Evolutionary conservation across 2,329 filamentous ascomycete genomes (phyloP).

Genomic region (Blumeria graminis): DNA sequence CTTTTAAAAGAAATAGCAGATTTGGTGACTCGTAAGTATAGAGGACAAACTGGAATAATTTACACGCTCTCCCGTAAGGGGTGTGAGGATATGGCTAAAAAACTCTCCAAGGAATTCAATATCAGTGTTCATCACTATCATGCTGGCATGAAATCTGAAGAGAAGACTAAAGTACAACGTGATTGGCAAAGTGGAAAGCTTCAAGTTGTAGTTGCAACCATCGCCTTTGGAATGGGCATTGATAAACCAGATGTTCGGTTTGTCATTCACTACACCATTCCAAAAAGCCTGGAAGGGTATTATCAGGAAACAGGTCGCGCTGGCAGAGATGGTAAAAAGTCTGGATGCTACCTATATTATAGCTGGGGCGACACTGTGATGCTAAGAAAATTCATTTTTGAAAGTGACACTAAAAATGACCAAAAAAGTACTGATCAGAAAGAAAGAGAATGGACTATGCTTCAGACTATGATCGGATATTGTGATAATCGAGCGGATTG

Average conservation of each 20-base stretch:
- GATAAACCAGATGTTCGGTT: slow-evolving; percentile 94
- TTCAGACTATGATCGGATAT: slow-evolving; percentile 62
- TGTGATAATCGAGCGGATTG: slow-evolving; percentile 81
- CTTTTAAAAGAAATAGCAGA: slow-evolving; percentile 28
- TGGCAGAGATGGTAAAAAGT: slow-evolving; percentile 68
- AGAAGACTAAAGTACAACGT: slow-evolving; percentile 49
- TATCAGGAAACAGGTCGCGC: slow-evolving; percentile 96
- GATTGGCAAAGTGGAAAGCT: slow-evolving; percentile 59
- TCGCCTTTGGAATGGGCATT: slow-evolving; percentile 99
- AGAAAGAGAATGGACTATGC: slow-evolving; percentile 60
- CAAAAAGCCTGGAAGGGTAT: slow-evolving; percentile 91
- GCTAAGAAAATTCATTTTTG: slow-evolving; percentile 58
- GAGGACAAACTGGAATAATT: slow-evolving; percentile 60
- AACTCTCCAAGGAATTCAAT: slow-evolving; percentile 31
- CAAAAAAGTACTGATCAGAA: slow-evolving; percentile 50
- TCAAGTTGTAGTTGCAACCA: slow-evolving; percentile 89
- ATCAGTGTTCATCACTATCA: slow-evolving; percentile 73
- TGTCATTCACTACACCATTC: slow-evolving; percentile 78
- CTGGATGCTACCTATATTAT: slow-evolving; percentile 80
- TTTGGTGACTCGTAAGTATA: slow-evolving; percentile 46
- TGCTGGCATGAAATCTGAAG: slow-evolving; percentile 43
- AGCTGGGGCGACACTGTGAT: slow-evolving; percentile 51
- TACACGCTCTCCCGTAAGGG: slow-evolving; percentile 74
- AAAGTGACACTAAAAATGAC: slow-evolving; percentile 49
- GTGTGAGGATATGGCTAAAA: slow-evolving; percentile 56